Base-by-base conservation (phyloP, 306 rosid genomes). In the Mimosa pudica region DNA sequence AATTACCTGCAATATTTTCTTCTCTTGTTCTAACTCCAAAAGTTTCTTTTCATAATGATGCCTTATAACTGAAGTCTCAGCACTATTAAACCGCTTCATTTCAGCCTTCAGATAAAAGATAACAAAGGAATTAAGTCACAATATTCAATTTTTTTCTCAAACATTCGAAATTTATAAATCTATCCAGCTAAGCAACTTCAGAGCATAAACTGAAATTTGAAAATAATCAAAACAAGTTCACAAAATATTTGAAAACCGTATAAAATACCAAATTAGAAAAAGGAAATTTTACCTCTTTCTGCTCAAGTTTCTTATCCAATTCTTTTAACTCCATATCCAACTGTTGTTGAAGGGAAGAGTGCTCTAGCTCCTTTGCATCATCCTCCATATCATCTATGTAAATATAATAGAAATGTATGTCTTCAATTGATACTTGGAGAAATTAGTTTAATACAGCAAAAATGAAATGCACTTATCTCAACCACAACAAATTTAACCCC, bases 41-140 rank as follows among this genome's bases (percentile, higher is more conserved):
- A 95, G 89, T 89, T 95, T 95, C 91, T 91, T 95, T 84, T 95
- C 98, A 78, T 89, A 95, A 87, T 90, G 97, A 47, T 89, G 92
- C 77, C 80, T 90, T 73, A 95, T 92, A 83, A 95, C 94, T 12
- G 97, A 84, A 60, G 96, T 71, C 75, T 93, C 91, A 11, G 79
- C 41, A 73, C 82, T 82, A 75, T 67, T 80, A 84, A 91, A 81
- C 85, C 71, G 89, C 87, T 92, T 95, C 98, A 95, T 95, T 90
- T 95, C 99, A 74, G 97, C 94, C 99, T 92, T 73, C 80, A 82
- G 47, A 78, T 79, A 77, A 54, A 60, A 77, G 78, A 47, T 32
- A 67, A 80, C 69, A 64, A 70, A 35, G 67, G 41, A 85, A 41
- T 67, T 24, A n/a, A 12, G 7, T 20, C 64, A 47, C 4, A 61